Conservation (phyloP, 2,329 filamentous ascomycete genomes). For the Shiraia bambusicola region DNA sequence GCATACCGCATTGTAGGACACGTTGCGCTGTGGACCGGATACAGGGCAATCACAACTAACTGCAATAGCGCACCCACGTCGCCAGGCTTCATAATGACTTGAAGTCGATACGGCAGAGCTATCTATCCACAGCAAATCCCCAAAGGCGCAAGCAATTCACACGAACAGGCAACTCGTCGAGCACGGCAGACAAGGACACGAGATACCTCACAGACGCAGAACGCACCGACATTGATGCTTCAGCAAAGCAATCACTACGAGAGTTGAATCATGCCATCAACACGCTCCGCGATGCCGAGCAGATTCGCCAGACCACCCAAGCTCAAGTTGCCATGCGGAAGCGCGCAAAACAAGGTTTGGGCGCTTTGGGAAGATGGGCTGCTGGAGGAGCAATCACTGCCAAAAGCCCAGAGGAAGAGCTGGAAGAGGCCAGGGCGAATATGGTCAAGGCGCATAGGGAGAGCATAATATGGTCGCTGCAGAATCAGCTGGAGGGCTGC, state of each 20-base stretch:
- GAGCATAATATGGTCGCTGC: constrained; percentile 79
- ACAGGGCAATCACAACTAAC: constrained; percentile 24
- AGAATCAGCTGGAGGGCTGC: constrained; percentile 72
- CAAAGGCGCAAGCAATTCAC: constrained; percentile 55
- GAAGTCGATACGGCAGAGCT: constrained; percentile 79
- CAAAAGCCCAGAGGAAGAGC: constrained; percentile 66
- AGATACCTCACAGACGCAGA: constrained; percentile 75
- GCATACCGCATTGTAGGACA: constrained; percentile 82
- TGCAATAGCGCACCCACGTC: constrained; percentile 76
- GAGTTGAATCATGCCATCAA: constrained; percentile 81
- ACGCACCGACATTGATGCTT: constrained; percentile 82
- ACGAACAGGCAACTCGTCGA: constrained; percentile 29
- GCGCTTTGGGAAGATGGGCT: constrained; percentile 69
- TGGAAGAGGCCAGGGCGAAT: constrained; percentile 70
- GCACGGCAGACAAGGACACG: constrained; percentile 47
- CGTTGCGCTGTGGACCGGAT: constrained; percentile 16
- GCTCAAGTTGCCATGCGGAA: constrained; percentile 70
- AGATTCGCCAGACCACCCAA: constrained; percentile 76
- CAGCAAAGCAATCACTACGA: constrained; percentile 81
- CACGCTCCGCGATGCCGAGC: constrained; percentile 77
- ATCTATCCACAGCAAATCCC: constrained; percentile 78
- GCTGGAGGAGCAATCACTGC: constrained; percentile 53
- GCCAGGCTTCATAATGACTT: constrained; percentile 77
- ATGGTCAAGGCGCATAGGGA: constrained; percentile 72
- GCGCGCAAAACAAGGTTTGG: constrained; percentile 62